Conservation (phyloP, 2,329 filamentous ascomycete genomes). For the Pyrenophora seminiperda region DNA sequence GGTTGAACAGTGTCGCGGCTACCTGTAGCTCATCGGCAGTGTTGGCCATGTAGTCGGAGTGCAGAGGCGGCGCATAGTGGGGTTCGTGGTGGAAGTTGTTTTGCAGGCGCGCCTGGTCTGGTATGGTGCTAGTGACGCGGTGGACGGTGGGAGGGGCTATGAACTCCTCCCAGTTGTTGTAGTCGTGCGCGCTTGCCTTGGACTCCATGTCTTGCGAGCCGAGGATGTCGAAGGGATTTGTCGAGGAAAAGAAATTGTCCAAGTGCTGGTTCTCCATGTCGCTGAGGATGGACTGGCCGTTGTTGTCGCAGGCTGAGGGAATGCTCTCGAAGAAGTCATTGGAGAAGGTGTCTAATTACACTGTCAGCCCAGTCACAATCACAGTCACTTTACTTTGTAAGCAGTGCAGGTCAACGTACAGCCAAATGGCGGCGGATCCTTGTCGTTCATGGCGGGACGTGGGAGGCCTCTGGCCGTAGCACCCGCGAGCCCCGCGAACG, state of each 20-base stretch:
- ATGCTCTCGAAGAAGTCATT: constrained; percentile 30
- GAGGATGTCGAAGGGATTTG: constrained; percentile 33
- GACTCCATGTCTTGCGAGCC: constrained; percentile 22
- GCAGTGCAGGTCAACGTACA: constrained; percentile 26
- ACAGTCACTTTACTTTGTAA: too few species aligned
- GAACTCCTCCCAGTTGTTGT: constrained; percentile 35
- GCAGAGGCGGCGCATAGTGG: constrained; percentile 19
- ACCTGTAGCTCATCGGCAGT: constrained; percentile 42
- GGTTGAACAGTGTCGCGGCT: constrained; percentile 40
- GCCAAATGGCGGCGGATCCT: constrained; percentile 44
- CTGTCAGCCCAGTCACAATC: constrained; percentile 13
- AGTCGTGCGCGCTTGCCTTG: constrained; percentile 32
- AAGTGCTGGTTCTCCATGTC: constrained; percentile 40
- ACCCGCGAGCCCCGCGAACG: constrained; percentile 34
- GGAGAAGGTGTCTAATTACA: constrained; percentile 34
- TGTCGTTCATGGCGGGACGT: constrained; percentile 41
- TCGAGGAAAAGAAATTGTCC: constrained; percentile 42
- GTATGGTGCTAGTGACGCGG: constrained; percentile 42
- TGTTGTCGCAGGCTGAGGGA: constrained; percentile 20
- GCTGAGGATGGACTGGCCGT: constrained; percentile 38
- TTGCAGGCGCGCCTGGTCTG: constrained; percentile 41
- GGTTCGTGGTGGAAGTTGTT: constrained; percentile 34
- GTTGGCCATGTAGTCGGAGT: constrained; percentile 25
- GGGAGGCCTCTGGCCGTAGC: constrained; percentile 31
- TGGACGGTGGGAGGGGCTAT: constrained; percentile 42